Conservation (phyloP, 176 grass and related monocot species). For the Bonia amplexicaulis region DNA sequence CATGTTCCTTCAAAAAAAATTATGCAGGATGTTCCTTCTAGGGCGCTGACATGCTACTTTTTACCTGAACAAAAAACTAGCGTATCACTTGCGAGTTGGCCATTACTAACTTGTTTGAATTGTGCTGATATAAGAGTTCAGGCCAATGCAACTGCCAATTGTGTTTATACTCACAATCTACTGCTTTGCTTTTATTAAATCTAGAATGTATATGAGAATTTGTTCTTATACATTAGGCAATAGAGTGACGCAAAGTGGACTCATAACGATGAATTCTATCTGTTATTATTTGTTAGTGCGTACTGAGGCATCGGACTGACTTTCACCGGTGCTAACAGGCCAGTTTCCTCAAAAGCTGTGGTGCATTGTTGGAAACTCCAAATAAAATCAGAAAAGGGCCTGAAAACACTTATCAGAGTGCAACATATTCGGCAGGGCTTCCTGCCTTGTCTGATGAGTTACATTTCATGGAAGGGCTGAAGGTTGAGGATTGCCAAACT, state of each 20-base stretch:
- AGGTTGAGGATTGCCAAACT: slow-evolving; percentile 22
- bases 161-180: not conserved
- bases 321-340: slow-evolving; percentile 27
- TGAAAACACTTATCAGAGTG: slow-evolving; percentile 8
- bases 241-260: not conserved
- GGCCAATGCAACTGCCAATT: not conserved
- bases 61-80: not conserved
- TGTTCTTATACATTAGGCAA: not conserved
- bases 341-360: slow-evolving; percentile 1
- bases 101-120: not conserved
- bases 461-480: not conserved
- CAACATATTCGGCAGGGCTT: not conserved
- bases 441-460: slow-evolving; percentile 10
- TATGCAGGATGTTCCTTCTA: not conserved
- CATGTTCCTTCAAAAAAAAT: not conserved
- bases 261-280: not conserved
- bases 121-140: not conserved
- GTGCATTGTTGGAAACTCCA: slow-evolving; percentile 26
- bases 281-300: not conserved
- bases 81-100: not conserved
- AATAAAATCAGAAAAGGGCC: slow-evolving; percentile 22
- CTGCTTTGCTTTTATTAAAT: not conserved
- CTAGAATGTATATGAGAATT: not conserved
- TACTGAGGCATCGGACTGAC: slow-evolving; percentile 10
- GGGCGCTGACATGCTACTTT: not conserved